Base-by-base conservation (phyloP, 2,329 filamentous ascomycete genomes). In the Cladophialophora bantiana region DNA sequence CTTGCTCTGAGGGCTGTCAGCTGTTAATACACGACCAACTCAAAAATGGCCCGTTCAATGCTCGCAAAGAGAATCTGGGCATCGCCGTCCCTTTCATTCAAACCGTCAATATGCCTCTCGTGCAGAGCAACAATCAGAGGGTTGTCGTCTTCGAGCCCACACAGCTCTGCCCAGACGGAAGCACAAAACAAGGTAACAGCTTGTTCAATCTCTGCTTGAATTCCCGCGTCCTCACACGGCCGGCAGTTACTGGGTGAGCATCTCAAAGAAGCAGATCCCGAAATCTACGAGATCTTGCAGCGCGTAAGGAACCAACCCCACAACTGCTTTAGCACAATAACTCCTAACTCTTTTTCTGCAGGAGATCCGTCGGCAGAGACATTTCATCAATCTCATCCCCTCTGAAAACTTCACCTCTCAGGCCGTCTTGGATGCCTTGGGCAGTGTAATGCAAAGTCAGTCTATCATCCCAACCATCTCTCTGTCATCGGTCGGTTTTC, bases 361-460 rank as follows among this genome's bases (percentile, higher is more conserved):
- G 67, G 72, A 74, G 59, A 74, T 69, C 48, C 67, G 97, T 87
- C 93, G 95, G 79, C 95, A 99, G 86, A 90, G 93, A 81, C 94
- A 99, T 86, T 98, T 94, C 75, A 96, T 99, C 82, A 92, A 98
- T 78, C 90, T 99, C 79, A 99, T 99, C 77, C 94, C 95, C 77
- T 98, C 95, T 65, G 95, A 99, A 86, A 99, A 99, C 86, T 94
- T 99, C 83, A 99, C 95, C 66, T 99, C 95, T 70, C 93, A 94
- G 75, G 94, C 95, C 76, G 95, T 99, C 77, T 97, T 97, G 84
- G 94, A 99, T 84, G 95, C 95, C 68, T 89, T 99, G 73, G 95
- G 95, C 77, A 94, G 90, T 66, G 90, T 91, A 80, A 96, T 95
- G 91, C 93, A 92, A 82, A 97, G 71, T 73, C n/a, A 34, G 71